phyloP scores from a whole-genome alignment of 2,329 filamentous ascomycete genomes.

The Beauveria brongniartii region DNA sequence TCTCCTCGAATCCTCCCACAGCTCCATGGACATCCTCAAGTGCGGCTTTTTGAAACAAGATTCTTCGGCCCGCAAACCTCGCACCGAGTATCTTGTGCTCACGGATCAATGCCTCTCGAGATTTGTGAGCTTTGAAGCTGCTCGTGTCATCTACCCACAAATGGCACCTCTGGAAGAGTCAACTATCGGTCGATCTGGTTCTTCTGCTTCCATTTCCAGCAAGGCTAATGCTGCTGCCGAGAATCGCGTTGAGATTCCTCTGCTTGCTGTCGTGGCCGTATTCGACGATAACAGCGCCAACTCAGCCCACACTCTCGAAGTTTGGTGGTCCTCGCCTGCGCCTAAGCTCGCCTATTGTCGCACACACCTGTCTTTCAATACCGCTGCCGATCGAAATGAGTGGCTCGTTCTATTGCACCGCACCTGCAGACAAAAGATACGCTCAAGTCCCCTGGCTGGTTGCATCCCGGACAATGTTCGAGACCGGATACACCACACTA shows the following conservation, averaged over 20 bases:
- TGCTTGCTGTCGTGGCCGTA: conserved; percentile 42
- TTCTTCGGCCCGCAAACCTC: conserved; percentile 39
- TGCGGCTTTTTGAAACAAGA: conserved; percentile 42
- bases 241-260: conserved; percentile 37
- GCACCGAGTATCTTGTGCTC: conserved; percentile 43
- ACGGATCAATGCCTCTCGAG: conserved; percentile 43
- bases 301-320: conserved; percentile 43
- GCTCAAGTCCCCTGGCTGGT: conserved; percentile 26
- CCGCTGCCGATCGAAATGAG: conserved; percentile 41
- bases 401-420: conserved; percentile 40
- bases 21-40: conserved; percentile 33
- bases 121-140: conserved; percentile 40
- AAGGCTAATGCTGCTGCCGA: conserved; percentile 26
- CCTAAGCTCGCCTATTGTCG: conserved; percentile 38
- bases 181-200: conserved; percentile 16
- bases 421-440: conserved; percentile 31
- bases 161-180: conserved; percentile 24
- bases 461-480: conserved; percentile 39
- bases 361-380: conserved; percentile 40
- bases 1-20: conserved; percentile 25
- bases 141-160: conserved; percentile 38
- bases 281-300: conserved; percentile 43
- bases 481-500: conserved; percentile 36
- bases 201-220: conserved; percentile 18
- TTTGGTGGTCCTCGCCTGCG: conserved; percentile 45